Evolutionary conservation across 2,329 filamentous ascomycete species (phyloP).

Genomic region (Fonsecaea nubica): DNA sequence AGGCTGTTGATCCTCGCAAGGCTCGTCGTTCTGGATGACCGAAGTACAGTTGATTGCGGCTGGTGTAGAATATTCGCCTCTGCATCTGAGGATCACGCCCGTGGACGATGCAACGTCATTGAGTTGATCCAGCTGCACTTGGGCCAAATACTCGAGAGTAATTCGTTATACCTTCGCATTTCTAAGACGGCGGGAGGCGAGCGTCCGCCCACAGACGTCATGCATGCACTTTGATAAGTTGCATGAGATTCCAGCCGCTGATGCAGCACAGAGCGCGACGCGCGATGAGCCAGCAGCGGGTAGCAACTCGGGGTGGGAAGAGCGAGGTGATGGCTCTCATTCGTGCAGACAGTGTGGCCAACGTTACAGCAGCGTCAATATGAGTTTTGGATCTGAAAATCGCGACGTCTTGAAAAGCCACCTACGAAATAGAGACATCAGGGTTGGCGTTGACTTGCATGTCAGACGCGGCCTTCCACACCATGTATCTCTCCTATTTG

Average conservation of each 20-base stretch:
- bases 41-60: background rate
- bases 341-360: background rate
- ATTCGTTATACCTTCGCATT: background rate
- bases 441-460: background rate
- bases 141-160: background rate
- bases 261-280: background rate
- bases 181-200: background rate
- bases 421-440: constrained; percentile 16
- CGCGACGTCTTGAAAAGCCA: constrained; percentile 11
- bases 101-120: background rate
- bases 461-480: background rate
- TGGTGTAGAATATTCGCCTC: background rate
- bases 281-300: background rate
- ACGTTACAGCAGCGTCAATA: background rate
- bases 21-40: background rate
- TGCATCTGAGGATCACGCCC: background rate
- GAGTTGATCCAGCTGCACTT: background rate
- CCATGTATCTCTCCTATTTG: background rate
- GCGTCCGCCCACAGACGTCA: background rate
- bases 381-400: background rate
- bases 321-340: background rate
- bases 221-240: background rate
- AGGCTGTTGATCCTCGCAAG: background rate
- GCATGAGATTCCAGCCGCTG: background rate
- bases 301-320: background rate